Conservation (phyloP, 176 grass and related monocot genomes). For the Coix lacrymajobi region DNA sequence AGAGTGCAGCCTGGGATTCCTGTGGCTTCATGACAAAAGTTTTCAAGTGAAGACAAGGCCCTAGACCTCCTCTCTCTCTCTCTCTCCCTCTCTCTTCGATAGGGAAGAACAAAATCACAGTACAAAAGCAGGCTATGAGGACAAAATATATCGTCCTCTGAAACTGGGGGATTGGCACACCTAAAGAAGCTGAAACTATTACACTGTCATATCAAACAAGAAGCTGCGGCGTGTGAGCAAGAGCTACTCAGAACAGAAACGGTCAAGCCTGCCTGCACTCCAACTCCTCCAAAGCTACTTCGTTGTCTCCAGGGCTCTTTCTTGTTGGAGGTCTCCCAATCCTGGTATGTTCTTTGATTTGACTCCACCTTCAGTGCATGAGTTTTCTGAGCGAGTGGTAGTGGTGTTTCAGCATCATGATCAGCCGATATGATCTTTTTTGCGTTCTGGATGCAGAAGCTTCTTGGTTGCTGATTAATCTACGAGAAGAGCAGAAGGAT, state of each 20-base stretch:
- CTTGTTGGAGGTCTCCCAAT: slow-evolving; percentile 7
- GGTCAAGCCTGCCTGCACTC: slow-evolving; percentile 8
- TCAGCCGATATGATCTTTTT: neutral
- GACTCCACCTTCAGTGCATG: neutral
- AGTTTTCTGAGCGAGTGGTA: neutral
- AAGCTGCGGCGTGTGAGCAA: slow-evolving; percentile 23
- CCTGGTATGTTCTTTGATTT: slow-evolving; percentile 17
- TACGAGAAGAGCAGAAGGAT: neutral
- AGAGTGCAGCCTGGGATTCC: slow-evolving; percentile 44
- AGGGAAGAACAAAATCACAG: slow-evolving; percentile 16
- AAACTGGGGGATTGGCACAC: slow-evolving; percentile 26
- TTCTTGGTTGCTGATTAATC: neutral
- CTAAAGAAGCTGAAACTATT: slow-evolving; percentile 21
- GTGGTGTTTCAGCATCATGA: neutral
- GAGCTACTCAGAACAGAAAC: slow-evolving; percentile 2
- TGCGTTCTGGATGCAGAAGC: neutral
- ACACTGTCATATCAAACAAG: slow-evolving; percentile 20
- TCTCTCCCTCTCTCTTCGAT: neutral
- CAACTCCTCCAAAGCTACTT: neutral
- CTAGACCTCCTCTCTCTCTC: neutral
- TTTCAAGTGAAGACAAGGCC: slow-evolving; percentile 40
- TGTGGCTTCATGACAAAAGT: slow-evolving; percentile 42
- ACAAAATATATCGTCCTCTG: slow-evolving; percentile 37
- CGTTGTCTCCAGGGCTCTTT: slow-evolving; percentile 1
- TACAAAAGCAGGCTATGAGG: slow-evolving; percentile 2